Base-by-base conservation (phyloP, 2,329 filamentous ascomycete species). In the Simplicillium aogashimaense region DNA sequence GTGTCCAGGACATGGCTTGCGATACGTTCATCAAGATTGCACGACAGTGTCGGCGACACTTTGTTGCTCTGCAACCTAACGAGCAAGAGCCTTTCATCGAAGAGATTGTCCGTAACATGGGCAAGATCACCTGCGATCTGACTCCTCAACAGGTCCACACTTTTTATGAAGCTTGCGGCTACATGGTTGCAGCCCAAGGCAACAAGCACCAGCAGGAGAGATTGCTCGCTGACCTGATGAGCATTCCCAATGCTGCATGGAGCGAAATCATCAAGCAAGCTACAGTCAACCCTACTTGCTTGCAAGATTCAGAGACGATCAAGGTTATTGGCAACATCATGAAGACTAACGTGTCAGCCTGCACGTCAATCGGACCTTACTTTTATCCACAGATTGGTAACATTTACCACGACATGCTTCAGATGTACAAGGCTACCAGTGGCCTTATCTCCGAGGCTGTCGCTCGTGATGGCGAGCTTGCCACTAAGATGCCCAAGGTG, bases 1-100 rank as follows among this genome's bases (percentile, higher is more conserved):
- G 87, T 69, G 92, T 98, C 18, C 94, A 98, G 65, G 92, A 98
- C 65, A 98, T 98, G 94, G 92, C 92, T 54, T 98, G 92, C 60
- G 94, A 98, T 64, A 98, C 92, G 0, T 98, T 98, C 56, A 98
- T 98, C 66, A 98, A 98, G 72, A 98, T 98, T 58, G 94, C 92
- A 18, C 90, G 94, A 60, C 94, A 97, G 63, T 98, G 92, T 67
- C 85, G 92, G 58, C 82, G 92, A 42, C 94, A 98, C 62, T 98
- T 98, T 59, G 92, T 98, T 46, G 89, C 90, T 13, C 74, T 95
- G 29, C 92, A 98, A 61, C 87, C 90, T 15, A 92, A 88, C 47
- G 92, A 98, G 69, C 82, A 70, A 39, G 92, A 98, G 61, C 86
- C 92, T 0, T 98, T 98, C 57, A 98, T 98, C 47, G 92, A 98